A percentile compares a stretch with the other conserved stretches of the same genome.
Conservation (phyloP, 192 early-diverging fungal species). For the Coemansia sp. region DNA sequence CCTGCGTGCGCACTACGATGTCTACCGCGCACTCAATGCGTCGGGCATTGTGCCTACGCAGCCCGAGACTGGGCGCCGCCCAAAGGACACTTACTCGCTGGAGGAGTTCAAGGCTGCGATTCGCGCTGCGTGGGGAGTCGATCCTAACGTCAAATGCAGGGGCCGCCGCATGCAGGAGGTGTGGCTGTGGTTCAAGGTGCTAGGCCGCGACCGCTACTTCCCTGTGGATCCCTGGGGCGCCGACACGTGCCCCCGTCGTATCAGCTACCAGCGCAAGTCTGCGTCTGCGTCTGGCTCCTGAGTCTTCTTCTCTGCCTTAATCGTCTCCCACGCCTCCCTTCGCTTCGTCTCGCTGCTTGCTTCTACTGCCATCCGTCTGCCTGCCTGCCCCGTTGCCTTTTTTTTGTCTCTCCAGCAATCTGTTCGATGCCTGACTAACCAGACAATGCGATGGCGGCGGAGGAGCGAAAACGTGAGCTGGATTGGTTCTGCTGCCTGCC, state of each 20-base stretch:
- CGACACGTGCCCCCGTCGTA: slow-evolving; percentile 33
- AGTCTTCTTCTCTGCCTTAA: no score
- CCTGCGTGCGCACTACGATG: slow-evolving; percentile 59
- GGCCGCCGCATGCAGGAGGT: slow-evolving; percentile 48
- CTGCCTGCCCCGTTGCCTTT: neutral
- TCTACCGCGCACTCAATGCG: slow-evolving; percentile 56
- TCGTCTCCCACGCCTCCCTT: neutral
- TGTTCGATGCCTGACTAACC: no score
- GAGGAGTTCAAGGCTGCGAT: slow-evolving; percentile 44
- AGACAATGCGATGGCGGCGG: no score
- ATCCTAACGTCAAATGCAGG: slow-evolving; percentile 48
- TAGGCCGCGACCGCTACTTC: slow-evolving; percentile 45
- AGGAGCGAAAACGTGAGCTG: no score
- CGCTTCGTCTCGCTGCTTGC: neutral
- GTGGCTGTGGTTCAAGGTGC: slow-evolving; percentile 53
- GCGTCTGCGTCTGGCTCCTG: no score
- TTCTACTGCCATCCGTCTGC: no score
- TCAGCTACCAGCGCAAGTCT: slow-evolving; percentile 47
- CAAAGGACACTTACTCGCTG: slow-evolving; percentile 50
- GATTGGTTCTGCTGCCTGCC: no score
- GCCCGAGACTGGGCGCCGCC: slow-evolving; percentile 33
- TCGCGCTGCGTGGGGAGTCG: slow-evolving; percentile 34
- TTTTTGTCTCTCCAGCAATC: neutral
- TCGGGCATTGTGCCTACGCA: slow-evolving; percentile 49
- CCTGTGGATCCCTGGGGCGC: slow-evolving; percentile 43